Percentiles rank a stretch among this genome's conserved stretches.
Conservation (phyloP, 2,329 filamentous ascomycete genomes). For the Colletotrichum sp. region DNA sequence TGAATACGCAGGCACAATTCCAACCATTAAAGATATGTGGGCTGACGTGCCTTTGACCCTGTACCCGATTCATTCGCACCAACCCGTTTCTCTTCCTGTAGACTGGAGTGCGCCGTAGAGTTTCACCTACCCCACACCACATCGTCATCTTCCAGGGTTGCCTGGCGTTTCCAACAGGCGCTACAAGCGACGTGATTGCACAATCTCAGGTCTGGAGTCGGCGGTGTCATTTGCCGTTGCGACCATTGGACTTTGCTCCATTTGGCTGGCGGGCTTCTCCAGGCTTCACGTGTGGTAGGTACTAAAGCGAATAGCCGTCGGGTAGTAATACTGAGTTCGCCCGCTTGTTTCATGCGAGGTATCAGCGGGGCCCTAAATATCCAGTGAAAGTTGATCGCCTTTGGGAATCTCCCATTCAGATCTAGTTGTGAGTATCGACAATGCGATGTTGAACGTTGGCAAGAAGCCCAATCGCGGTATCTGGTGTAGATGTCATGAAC, state of each 20-base stretch:
- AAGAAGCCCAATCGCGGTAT: not conserved
- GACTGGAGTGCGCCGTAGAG: not conserved
- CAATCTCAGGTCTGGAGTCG: not conserved
- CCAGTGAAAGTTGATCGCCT: not conserved
- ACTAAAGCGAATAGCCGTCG: not conserved
- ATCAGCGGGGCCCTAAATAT: not conserved
- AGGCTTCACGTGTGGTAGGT: not conserved
- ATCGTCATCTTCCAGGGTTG: not conserved
- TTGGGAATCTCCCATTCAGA: not conserved
- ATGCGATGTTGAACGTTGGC: not conserved
- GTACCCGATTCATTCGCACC: not conserved
- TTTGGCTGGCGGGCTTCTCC: not conserved
- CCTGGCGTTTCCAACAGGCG: not conserved
- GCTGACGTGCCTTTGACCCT: not conserved
- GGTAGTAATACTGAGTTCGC: not conserved
- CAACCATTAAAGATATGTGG: not conserved
- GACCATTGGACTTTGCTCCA: not conserved
- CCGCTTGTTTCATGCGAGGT: not conserved
- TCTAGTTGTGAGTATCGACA: not conserved
- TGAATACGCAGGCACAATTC: not conserved
- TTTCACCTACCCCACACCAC: not conserved
- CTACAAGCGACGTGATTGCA: not conserved
- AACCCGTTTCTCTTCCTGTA: not conserved
- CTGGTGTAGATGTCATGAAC: not conserved
- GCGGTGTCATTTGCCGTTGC: not conserved